These are phyloP conservation scores for Thermothelomyces thermophilus DNA, from an alignment of 2,329 filamentous ascomycete genomes.

Conservation along the genomic window DNA sequence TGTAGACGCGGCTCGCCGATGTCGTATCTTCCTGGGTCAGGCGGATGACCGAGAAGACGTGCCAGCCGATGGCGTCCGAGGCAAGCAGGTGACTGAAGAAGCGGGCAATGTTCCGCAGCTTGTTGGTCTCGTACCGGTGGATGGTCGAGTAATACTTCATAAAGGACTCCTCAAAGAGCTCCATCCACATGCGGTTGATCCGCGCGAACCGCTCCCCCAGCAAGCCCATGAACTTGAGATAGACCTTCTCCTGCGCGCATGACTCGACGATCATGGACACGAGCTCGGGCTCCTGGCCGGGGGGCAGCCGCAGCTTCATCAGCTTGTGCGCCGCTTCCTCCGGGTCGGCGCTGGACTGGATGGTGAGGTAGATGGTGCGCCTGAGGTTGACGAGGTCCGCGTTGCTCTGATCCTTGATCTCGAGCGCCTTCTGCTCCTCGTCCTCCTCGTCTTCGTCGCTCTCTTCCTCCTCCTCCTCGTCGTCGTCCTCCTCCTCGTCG, in stretches of 20 bases:
- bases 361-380: constrained; percentile 91
- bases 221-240: constrained; percentile 93
- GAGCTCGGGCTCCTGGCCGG: constrained; percentile 80
- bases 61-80: constrained; percentile 86
- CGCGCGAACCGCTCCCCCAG: constrained; percentile 94
- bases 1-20: constrained; percentile 91
- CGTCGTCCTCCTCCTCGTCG: constrained; percentile 73
- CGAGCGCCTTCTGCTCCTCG: constrained; percentile 72
- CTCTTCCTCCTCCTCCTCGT: constrained; percentile 59
- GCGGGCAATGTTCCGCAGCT: constrained; percentile 86
- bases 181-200: constrained; percentile 89
- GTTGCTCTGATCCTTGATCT: constrained; percentile 97
- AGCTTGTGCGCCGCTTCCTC: constrained; percentile 97
- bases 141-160: constrained; percentile 95
- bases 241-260: constrained; percentile 92
- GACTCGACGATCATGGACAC: constrained; percentile 97
- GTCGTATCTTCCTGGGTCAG: constrained; percentile 97
- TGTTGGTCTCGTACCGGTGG: constrained; percentile 93
- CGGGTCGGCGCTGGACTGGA: constrained; percentile 92
- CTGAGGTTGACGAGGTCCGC: constrained; percentile 90
- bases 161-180: constrained; percentile 86
- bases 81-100: constrained; percentile 91
- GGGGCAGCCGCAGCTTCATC: constrained; percentile 84
- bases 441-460: constrained; percentile 66
- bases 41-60: constrained; percentile 76